Percentiles rank a stretch among this genome's conserved stretches.
Conservation (phyloP, 352 stramenopile species). For the Hyaloperonospora brassicae region DNA sequence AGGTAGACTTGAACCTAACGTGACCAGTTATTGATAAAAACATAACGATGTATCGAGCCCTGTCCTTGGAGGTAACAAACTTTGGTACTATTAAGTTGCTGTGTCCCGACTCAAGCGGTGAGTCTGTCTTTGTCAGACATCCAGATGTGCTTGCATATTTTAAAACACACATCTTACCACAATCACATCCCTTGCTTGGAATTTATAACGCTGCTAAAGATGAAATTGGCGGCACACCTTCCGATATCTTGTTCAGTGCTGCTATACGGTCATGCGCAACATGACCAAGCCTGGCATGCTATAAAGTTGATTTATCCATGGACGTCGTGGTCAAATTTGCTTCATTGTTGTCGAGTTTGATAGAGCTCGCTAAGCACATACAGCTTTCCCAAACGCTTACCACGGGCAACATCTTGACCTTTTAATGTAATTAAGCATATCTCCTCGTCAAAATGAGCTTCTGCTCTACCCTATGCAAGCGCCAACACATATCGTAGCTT, state of each 20-base stretch:
- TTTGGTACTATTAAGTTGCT: background rate
- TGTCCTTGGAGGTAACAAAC: background rate
- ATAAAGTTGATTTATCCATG: background rate
- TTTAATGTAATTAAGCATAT: background rate
- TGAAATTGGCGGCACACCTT: background rate
- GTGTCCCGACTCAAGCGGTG: background rate
- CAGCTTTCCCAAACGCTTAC: background rate
- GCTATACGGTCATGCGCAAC: background rate
- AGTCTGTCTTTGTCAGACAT: background rate
- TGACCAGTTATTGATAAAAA: background rate
- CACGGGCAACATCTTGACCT: background rate
- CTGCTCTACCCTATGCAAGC: background rate
- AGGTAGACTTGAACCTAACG: background rate
- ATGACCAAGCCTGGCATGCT: background rate
- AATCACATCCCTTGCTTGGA: background rate
- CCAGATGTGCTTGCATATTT: conserved; percentile 1
- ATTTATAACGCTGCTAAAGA: background rate
- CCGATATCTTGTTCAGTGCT: background rate
- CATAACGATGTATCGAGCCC: background rate
- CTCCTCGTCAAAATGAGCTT: background rate
- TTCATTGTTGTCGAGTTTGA: background rate
- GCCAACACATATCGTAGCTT: background rate
- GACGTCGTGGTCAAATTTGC: background rate
- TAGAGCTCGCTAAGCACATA: conserved; percentile 1
- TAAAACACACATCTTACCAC: background rate